Evolutionary conservation across 2,329 filamentous ascomycete species (phyloP).

Genomic region (Teratosphaeria nubilosa): DNA sequence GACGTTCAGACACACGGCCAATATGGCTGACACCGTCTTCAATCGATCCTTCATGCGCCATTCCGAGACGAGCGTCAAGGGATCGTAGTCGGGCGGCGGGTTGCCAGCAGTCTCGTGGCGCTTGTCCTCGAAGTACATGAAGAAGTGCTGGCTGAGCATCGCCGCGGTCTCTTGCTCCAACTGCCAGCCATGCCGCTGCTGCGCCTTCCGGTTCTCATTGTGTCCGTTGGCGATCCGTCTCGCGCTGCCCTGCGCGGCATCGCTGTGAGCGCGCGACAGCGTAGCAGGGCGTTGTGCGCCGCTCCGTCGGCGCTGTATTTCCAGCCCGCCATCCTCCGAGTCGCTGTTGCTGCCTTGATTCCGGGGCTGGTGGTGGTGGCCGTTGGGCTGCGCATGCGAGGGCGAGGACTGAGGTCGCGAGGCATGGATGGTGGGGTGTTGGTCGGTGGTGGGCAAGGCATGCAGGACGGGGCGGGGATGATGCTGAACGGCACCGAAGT

Average conservation of each 20-base stretch:
- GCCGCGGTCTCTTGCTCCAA: constrained; percentile 77
- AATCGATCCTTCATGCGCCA: constrained; percentile 96
- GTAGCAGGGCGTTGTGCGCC: constrained; percentile 2
- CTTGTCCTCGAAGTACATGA: constrained; percentile 99
- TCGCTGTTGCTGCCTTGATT: neutral
- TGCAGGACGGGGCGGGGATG: neutral
- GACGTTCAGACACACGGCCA: constrained; percentile 92
- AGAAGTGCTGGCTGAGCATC: constrained; percentile 75
- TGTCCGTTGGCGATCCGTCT: constrained; percentile 4
- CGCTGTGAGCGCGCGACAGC: constrained; percentile 2
- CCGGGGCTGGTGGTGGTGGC: constrained; percentile 11
- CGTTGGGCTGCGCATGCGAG: neutral
- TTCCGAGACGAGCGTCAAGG: constrained; percentile 54
- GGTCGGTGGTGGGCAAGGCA: neutral
- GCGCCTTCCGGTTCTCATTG: constrained; percentile 8
- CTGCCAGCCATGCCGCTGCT: constrained; percentile 78
- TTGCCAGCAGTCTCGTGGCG: constrained; percentile 90
- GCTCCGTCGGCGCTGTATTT: constrained; percentile 55
- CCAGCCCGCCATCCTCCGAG: constrained; percentile 20
- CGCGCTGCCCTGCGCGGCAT: constrained; percentile 1
- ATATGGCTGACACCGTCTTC: constrained; percentile 90
- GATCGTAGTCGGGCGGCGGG: constrained; percentile 49
- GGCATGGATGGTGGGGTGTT: neutral
- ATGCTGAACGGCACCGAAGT: neutral
- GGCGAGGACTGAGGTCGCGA: neutral